Percentiles rank a stretch among this genome's conserved stretches.
phyloP scores from a whole-genome alignment of 768 basidiomycete genomes.

The Mrakia frigida region DNA sequence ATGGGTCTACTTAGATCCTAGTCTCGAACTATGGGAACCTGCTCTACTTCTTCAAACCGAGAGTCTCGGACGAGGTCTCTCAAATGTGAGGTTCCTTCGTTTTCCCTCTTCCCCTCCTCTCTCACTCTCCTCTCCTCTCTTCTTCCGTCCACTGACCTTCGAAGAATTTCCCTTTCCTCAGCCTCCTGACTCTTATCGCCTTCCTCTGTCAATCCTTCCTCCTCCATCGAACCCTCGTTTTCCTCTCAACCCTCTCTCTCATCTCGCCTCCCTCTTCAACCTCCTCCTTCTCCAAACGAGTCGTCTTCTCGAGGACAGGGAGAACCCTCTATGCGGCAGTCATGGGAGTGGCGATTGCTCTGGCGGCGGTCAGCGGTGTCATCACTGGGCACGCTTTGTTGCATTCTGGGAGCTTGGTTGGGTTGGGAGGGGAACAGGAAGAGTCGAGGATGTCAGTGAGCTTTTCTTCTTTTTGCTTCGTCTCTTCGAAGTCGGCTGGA shows the following conservation, averaged over 20 bases:
- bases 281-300: background rate
- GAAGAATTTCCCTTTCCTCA: too few relatives aligned
- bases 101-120: background rate
- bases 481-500: background rate
- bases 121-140: background rate
- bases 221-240: conserved; percentile 3
- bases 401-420: background rate
- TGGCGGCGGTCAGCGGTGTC: background rate
- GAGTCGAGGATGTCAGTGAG: background rate
- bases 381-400: background rate
- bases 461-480: too few relatives aligned
- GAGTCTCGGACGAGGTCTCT: background rate
- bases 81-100: background rate
- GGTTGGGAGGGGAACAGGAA: background rate
- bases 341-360: background rate
- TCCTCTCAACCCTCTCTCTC: background rate
- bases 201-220: conserved; percentile 6
- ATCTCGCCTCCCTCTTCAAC: background rate
- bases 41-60: background rate
- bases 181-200: background rate
- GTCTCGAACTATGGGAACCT: background rate
- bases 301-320: background rate
- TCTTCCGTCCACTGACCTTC: background rate
- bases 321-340: background rate
- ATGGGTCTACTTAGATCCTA: background rate